A percentile compares a stretch with the other conserved stretches of the same genome.
phyloP scores from a whole-genome alignment of 2,329 filamentous ascomycete species.

The Fusarium sp. region DNA sequence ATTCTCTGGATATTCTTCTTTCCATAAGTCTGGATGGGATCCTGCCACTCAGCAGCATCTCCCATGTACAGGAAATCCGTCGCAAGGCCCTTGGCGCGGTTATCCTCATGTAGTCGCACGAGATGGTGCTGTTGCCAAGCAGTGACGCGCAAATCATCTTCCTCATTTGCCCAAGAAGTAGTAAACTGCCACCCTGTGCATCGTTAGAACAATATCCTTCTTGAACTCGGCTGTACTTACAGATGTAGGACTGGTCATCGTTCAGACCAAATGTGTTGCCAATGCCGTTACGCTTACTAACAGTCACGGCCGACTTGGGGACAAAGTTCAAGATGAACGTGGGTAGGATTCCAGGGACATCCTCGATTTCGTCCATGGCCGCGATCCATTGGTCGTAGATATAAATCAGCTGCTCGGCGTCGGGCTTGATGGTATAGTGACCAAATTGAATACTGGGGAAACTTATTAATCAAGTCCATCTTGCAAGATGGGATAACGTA shows the following conservation, averaged over 20 bases:
- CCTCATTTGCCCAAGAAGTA: conserved; percentile 49
- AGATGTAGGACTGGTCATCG: conserved; percentile 5
- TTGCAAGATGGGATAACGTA: conserved; percentile 6
- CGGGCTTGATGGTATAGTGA: conserved; percentile 50
- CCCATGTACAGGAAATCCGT: conserved; percentile 43
- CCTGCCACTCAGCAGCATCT: conserved; percentile 48
- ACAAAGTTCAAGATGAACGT: conserved; percentile 12
- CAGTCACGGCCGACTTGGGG: not conserved
- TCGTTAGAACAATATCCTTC: not conserved
- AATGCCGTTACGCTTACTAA: conserved; percentile 11
- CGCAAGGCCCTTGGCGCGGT: conserved; percentile 44
- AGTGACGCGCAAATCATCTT: conserved; percentile 50
- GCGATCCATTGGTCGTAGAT: conserved; percentile 50
- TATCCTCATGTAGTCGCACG: conserved; percentile 45
- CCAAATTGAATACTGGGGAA: conserved; percentile 38
- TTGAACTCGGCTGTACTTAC: not conserved
- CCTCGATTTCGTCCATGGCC: conserved; percentile 40
- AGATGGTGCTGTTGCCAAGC: conserved; percentile 43
- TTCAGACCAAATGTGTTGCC: conserved; percentile 18
- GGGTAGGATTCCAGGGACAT: conserved; percentile 9
- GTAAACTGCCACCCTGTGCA: conserved; percentile 51
- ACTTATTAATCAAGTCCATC: not conserved
- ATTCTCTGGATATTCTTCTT: conserved; percentile 48
- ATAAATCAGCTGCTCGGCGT: conserved; percentile 43
- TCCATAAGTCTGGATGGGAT: conserved; percentile 47